phyloP scores from a whole-genome alignment of 352 stramenopile species.

The Phytophthora kernoviae region DNA sequence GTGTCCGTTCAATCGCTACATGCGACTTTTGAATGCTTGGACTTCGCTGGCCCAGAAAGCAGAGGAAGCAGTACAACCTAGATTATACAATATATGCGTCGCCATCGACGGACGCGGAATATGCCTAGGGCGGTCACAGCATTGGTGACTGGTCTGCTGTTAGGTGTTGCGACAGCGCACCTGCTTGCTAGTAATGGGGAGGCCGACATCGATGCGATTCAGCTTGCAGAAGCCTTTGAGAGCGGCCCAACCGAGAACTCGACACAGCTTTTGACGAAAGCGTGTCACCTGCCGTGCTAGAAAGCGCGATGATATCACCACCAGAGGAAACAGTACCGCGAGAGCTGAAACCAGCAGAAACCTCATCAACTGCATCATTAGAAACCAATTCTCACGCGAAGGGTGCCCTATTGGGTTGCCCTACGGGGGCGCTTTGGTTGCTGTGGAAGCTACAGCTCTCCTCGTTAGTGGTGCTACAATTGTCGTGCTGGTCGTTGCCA shows the following conservation, averaged over 20 bases:
- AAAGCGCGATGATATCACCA: slow-evolving; percentile 8
- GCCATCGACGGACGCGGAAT: slow-evolving; percentile 4
- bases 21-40: slow-evolving; percentile 2
- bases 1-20: slow-evolving; percentile 13
- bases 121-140: neutral
- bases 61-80: too few relatives aligned
- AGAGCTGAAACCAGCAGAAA: slow-evolving; percentile 10
- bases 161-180: slow-evolving; percentile 6
- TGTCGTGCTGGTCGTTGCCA: slow-evolving; percentile 27
- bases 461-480: slow-evolving; percentile 35
- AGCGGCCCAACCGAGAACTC: slow-evolving; percentile 11
- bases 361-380: neutral
- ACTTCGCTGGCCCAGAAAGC: too few relatives aligned
- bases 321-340: slow-evolving; percentile 4
- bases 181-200: slow-evolving; percentile 3
- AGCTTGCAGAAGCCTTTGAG: slow-evolving; percentile 25
- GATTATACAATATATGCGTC: slow-evolving; percentile 18
- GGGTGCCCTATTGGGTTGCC: slow-evolving; percentile 3
- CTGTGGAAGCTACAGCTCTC: slow-evolving; percentile 33
- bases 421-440: slow-evolving; percentile 28
- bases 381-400: neutral
- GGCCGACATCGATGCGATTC: neutral
- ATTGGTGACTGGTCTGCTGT: slow-evolving; percentile 2
- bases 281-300: slow-evolving; percentile 14
- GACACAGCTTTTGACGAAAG: slow-evolving; percentile 23